phyloP scores from a whole-genome alignment of 257 asterid genomes.

The Jacaranda mimosifolia region DNA sequence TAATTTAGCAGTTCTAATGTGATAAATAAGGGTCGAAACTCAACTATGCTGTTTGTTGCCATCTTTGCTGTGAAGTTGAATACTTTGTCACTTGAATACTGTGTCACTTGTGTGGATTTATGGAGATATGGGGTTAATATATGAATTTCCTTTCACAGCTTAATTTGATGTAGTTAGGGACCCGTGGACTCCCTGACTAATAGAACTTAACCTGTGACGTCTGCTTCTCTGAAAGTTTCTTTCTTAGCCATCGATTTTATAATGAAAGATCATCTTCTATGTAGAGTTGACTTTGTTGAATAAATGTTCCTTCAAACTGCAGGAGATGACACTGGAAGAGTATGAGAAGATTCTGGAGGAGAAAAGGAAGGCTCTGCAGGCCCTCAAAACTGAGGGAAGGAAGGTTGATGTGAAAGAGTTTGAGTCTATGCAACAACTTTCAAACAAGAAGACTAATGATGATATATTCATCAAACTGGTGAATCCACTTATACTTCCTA shows the following conservation, averaged over 20 bases:
- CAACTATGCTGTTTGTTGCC: not conserved
- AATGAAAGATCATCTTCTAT: not conserved
- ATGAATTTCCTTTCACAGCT: not conserved
- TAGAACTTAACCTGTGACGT: not conserved
- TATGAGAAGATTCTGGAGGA: slow-evolving; percentile 86
- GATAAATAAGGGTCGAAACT: too few species aligned
- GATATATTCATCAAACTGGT: slow-evolving; percentile 89
- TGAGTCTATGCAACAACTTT: slow-evolving; percentile 81
- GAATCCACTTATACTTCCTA: slow-evolving; percentile 15
- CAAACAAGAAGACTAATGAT: slow-evolving; percentile 74
- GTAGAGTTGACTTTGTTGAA: not conserved
- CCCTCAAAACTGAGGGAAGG: slow-evolving; percentile 81
- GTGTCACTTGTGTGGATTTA: not conserved
- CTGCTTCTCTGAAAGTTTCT: not conserved
- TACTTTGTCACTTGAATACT: not conserved
- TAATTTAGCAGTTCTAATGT: not conserved
- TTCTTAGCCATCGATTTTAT: not conserved
- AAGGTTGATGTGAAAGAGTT: slow-evolving; percentile 82
- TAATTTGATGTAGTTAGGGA: not conserved
- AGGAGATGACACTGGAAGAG: slow-evolving; percentile 98
- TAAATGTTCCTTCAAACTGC: slow-evolving; percentile 21
- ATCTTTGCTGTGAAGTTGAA: not conserved
- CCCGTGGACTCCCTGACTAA: not conserved
- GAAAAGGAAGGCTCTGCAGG: slow-evolving; percentile 76
- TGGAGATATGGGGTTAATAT: not conserved